Base-by-base conservation (phyloP, 345 rosid genomes). In the Salix udensis region DNA sequence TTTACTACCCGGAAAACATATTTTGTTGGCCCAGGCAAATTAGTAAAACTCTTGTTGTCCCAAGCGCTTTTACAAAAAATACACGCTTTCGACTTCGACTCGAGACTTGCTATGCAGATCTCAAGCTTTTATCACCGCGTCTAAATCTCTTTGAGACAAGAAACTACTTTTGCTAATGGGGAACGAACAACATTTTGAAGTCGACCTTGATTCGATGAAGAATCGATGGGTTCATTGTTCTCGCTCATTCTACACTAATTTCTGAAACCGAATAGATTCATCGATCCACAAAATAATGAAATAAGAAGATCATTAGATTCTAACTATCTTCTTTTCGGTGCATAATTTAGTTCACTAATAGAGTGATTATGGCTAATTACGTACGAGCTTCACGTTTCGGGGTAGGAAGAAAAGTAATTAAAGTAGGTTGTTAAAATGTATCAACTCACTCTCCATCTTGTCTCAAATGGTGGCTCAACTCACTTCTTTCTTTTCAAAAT, bases 211-310 rank as follows among this genome's bases (percentile, higher is more conserved):
- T 77, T 76, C 72, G 16, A 21, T 23, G 30, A 40, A 50, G 78
- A 82, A 75, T 68, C 73, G 11, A 75, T 68, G 70, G 15, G 11
- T 65, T 3, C 64, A 4, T 15, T 65, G 23, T 42, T 76, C 28
- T 70, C 12, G 4, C 48, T 44, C 31, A 37, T 46, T 53, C 12
- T 12, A 60, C 67, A 71, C 52, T 71, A 1, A 60, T 66, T 66
- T 24, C 37, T 42, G 44, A 50, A 71, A 71, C 50, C 18, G 74
- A 75, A 80, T 60, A 65, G 39, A 66, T 71, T 79, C 78, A 67
- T 16, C 15, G 23, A n/a, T 31, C 39, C 16, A 13, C n/a, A 23
- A 28, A 23, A 24, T 40, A 12, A 52, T 66, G 15, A 5, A 1
- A 62, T 7, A 67, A n/a, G 13, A 58, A 58, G 62, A 40, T 34